Conservation (phyloP, 306 rosid genomes). For the Rosa lucieae region DNA sequence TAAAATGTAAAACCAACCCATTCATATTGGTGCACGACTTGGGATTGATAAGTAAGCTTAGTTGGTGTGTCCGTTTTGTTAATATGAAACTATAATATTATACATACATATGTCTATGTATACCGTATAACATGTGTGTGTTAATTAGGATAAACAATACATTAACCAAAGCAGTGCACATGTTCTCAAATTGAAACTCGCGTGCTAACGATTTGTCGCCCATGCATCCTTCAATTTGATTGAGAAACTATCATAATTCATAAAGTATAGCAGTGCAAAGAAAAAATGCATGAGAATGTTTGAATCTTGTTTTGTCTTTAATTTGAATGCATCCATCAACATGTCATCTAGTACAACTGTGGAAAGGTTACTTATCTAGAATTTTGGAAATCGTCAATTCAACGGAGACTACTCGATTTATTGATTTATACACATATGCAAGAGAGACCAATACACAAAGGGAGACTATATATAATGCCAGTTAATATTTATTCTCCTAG, state of each 20-base stretch:
- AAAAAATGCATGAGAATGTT: neutral
- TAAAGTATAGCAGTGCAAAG: neutral
- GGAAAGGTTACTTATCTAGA: neutral
- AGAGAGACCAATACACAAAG: neutral
- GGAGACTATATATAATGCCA: neutral
- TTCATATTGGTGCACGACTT: no score
- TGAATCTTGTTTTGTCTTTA: neutral
- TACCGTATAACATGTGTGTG: no score
- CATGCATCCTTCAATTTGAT: neutral
- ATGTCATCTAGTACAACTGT: neutral
- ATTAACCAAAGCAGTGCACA: neutral
- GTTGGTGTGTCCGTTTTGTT: no score
- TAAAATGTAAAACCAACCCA: no score
- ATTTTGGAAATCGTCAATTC: conserved; percentile 18
- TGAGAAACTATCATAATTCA: neutral
- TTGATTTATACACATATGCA: neutral
- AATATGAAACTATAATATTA: no score
- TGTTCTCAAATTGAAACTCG: neutral
- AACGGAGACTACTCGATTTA: neutral
- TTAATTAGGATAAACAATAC: no score
- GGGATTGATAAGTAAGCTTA: no score
- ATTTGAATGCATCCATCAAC: neutral
- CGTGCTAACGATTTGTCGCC: neutral
- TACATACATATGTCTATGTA: no score
- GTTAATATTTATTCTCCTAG: neutral